These are phyloP conservation scores for Lithohypha guttulata DNA, from an alignment of 2,329 filamentous ascomycete genomes.

Conservation along the genomic window DNA sequence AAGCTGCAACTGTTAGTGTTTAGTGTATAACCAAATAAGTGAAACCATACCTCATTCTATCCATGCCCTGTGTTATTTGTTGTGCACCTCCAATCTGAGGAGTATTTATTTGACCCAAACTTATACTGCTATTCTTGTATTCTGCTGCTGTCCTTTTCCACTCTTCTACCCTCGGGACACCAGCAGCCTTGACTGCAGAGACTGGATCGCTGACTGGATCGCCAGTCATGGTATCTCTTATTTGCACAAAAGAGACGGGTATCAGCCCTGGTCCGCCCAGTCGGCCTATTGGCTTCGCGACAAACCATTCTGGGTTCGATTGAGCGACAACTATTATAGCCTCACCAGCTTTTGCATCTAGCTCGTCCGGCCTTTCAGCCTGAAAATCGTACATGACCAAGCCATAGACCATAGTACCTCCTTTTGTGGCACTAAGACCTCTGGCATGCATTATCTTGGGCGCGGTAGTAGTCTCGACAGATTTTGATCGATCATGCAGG, in stretches of 20 bases:
- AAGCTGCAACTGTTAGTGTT: constrained; percentile 42
- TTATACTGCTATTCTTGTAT: constrained; percentile 98
- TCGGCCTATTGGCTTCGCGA: constrained; percentile 95
- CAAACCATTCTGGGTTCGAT: constrained; percentile 98
- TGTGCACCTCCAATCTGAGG: constrained; percentile 25
- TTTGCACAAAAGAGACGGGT: constrained; percentile 92
- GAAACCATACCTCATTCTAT: constrained; percentile 58
- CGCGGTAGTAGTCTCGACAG: constrained; percentile 22
- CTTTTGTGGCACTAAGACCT: constrained; percentile 38
- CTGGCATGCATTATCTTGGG: constrained; percentile 25
- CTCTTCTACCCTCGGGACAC: constrained; percentile 89
- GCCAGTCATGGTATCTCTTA: constrained; percentile 84
- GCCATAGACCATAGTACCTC: constrained; percentile 86
- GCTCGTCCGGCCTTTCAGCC: constrained; percentile 86
- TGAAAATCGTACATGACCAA: constrained; percentile 96
- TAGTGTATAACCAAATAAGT: too few species aligned
- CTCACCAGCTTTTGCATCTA: constrained; percentile 90
- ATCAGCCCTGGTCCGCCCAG: constrained; percentile 93
- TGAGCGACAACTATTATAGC: constrained; percentile 97
- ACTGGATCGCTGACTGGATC: constrained; percentile 69
- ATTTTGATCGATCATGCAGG: constrained; percentile 33
- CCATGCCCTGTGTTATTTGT: constrained; percentile 59
- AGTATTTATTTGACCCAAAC: constrained; percentile 74
- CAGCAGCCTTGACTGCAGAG: constrained; percentile 76
- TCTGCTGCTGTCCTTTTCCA: constrained; percentile 99